Base-by-base conservation (phyloP, 2,329 filamentous ascomycete species). In the Fonsecaea pedrosoi region DNA sequence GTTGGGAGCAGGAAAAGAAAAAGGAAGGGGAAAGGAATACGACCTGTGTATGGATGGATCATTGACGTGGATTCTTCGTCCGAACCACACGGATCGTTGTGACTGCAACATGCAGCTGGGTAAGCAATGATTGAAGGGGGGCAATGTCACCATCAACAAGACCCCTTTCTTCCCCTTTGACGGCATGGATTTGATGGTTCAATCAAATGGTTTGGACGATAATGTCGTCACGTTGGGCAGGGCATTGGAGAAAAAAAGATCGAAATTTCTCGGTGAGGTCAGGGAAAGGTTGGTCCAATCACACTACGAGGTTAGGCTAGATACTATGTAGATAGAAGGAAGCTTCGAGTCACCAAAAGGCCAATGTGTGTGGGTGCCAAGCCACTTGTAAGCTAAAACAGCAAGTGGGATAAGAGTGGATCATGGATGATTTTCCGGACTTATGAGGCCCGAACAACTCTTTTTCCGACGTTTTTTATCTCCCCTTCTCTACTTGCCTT, bases 371-470 rank as follows among this genome's bases (percentile, higher is more conserved):
- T 32, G 30, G 30, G 30, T 32, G 30, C 30, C 30, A 32, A 32
- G 30, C 30, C 30, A 32, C 30, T 32, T 32, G 30, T 32, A 32
- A 32, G 30, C 30, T 32, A 32, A 32, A 32, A 32, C 30, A 32
- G 30, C 6, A 30, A 15, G 40, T 45, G 40, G 18, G 40, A 15
- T 18, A 6, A 45, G 40, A 9, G 45, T 50, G 45, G 45, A 18
- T 50, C 45, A 7, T 21, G 45, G 21, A 50, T 50, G 45, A 50
- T 50, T 30, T 50, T 30, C 18, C 45, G 45, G 45, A 50, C 45
- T 30, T 50, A 25, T 32, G 30, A 32, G 30, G 30, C 30, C 30
- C 30, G 30, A 32, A 5, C 6, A 6, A 32, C 30, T 32, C 30
- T 32, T 32, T 32, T 32, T 32, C 30, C 30, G 30, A 32, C 30